These are phyloP conservation scores for Colletotrichum lentis DNA, from an alignment of 2,329 filamentous ascomycete species.

Conservation along the genomic window DNA sequence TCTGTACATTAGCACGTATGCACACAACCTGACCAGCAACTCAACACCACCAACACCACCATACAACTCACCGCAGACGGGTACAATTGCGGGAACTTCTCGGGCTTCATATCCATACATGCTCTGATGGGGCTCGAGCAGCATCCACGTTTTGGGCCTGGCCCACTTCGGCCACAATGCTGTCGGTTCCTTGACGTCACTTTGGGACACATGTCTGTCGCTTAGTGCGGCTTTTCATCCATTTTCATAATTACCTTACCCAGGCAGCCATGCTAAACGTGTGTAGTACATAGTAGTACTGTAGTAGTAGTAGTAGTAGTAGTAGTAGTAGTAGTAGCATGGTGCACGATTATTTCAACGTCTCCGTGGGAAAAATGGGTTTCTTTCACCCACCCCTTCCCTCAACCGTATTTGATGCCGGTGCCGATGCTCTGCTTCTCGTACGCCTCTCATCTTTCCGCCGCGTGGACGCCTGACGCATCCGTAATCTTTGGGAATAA, in stretches of 20 bases:
- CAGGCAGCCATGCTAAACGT: conserved; percentile 10
- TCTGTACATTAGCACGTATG: too few relatives aligned
- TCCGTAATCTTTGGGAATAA: conserved; percentile 12
- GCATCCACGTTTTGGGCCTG: conserved; percentile 25
- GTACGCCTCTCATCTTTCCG: too few relatives aligned
- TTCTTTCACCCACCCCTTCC: neutral
- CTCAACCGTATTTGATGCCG: neutral
- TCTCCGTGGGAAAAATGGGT: conserved; percentile 9
- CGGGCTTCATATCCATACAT: conserved; percentile 24
- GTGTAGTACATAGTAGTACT: too few relatives aligned
- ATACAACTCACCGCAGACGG: neutral
- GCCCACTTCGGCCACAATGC: conserved; percentile 14
- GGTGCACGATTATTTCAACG: neutral
- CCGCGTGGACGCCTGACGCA: too few relatives aligned
- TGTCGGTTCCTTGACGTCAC: conserved; percentile 31
- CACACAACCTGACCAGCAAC: too few relatives aligned
- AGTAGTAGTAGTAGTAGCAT: too few relatives aligned
- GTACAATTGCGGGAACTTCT: conserved; percentile 20
- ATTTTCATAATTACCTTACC: conserved; percentile 31
- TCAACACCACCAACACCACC: neutral
- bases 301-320: too few relatives aligned
- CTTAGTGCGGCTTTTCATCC: conserved; percentile 35
- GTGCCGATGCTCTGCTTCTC: neutral
- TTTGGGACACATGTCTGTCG: conserved; percentile 3
- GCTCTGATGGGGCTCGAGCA: conserved; percentile 16